Conservation (phyloP, 495 filamentous ascomycete species). For the Darksidea phi region DNA sequence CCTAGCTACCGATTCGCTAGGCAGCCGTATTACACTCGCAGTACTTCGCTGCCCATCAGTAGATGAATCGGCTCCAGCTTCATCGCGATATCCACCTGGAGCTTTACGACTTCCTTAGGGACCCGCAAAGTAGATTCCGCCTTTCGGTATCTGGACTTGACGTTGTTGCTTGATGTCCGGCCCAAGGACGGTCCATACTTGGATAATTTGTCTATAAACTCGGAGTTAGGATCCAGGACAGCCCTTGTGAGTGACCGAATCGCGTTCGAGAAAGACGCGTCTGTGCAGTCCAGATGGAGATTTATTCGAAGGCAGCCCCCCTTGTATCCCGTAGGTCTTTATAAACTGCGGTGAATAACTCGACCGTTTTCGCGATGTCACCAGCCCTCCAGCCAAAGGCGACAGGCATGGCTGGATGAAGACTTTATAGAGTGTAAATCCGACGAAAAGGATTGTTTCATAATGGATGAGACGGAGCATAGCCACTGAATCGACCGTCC, state of each 20-base stretch:
- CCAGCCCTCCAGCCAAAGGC: slow-evolving; percentile 4
- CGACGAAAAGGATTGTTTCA: too few species aligned
- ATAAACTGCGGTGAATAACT: slow-evolving; percentile 1
- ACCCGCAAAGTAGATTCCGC: not conserved
- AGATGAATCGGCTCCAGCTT: slow-evolving; percentile 6
- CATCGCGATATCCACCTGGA: not conserved
- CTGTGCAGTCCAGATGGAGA: not conserved
- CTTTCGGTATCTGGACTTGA: not conserved
- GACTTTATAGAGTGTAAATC: too few species aligned
- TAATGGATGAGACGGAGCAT: too few species aligned
- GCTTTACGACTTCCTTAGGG: not conserved
- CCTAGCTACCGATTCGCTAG: too few species aligned
- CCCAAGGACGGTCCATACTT: slow-evolving; percentile 1
- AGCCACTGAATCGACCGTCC: too few species aligned
- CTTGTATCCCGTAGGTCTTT: not conserved
- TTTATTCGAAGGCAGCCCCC: not conserved
- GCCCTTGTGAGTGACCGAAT: not conserved
- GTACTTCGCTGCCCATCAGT: slow-evolving; percentile 1
- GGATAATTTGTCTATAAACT: slow-evolving; percentile 1
- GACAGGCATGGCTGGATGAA: slow-evolving; percentile 1
- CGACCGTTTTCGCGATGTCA: slow-evolving; percentile 1
- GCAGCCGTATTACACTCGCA: not conserved
- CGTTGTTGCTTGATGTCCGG: not conserved
- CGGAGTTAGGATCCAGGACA: not conserved
- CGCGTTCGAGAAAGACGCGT: not conserved